Evolutionary conservation across 352 stramenopile genomes (phyloP).

Genomic region (Labyrinthula sp.): DNA sequence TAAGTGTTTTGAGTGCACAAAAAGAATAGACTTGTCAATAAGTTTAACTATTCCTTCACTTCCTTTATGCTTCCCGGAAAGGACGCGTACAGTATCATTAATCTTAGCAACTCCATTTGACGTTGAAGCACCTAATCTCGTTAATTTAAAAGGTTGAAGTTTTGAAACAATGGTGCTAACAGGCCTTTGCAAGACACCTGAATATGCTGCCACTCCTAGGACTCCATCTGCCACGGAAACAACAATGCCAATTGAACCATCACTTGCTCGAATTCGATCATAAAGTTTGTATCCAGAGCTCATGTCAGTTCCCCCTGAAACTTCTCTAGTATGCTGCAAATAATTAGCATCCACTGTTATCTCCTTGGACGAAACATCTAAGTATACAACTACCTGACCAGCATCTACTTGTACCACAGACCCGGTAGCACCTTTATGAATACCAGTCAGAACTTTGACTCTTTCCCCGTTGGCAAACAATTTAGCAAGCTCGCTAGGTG

Average conservation of each 20-base stretch:
- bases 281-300: constrained; percentile 66
- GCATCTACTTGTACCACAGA: constrained; percentile 59
- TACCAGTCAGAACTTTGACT: constrained; percentile 63
- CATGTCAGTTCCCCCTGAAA: constrained; percentile 58
- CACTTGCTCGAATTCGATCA: constrained; percentile 56
- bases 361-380: constrained; percentile 63
- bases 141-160: constrained; percentile 60
- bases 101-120: constrained; percentile 60
- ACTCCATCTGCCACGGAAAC: constrained; percentile 60
- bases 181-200: no score
- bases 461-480: constrained; percentile 46
- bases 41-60: constrained; percentile 66
- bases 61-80: constrained; percentile 51
- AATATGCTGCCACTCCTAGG: constrained; percentile 60
- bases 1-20: constrained; percentile 42
- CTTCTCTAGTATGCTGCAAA: constrained; percentile 59
- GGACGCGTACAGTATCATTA: constrained; percentile 65
- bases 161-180: constrained; percentile 55
- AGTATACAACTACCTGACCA: constrained; percentile 56
- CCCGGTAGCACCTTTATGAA: constrained; percentile 61
- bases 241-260: constrained; percentile 56
- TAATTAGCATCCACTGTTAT: constrained; percentile 66
- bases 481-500: constrained; percentile 18
- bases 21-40: constrained; percentile 62
- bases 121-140: constrained; percentile 42